Percentiles rank a stretch among this genome's conserved stretches.
Conservation (phyloP, 306 rosid species). For the Prunus davidiana region DNA sequence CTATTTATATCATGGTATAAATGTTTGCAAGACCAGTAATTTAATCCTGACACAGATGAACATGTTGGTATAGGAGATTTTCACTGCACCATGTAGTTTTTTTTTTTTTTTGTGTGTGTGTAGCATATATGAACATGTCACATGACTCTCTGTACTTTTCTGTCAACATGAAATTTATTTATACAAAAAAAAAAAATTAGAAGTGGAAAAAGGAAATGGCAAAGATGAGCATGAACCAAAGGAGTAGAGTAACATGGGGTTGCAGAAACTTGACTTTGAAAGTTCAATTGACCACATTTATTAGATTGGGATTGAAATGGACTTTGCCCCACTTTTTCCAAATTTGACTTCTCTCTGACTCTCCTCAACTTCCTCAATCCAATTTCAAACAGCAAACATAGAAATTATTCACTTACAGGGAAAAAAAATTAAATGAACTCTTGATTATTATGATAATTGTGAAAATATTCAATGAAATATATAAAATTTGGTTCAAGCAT, state of each 20-base stretch:
- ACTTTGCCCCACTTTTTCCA: neutral
- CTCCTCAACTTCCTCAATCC: neutral
- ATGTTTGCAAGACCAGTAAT: neutral
- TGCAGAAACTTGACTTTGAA: slow-evolving; percentile 4
- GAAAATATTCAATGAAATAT: no score
- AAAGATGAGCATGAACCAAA: neutral
- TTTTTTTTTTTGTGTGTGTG: neutral
- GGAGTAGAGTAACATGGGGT: neutral
- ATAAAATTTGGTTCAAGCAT: no score
- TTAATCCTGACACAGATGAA: neutral
- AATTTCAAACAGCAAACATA: neutral
- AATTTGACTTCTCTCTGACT: neutral
- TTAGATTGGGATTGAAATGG: neutral
- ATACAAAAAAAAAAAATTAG: neutral
- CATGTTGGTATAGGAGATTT: neutral
- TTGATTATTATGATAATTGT: no score
- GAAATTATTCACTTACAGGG: neutral
- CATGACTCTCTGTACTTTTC: neutral
- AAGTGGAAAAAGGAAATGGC: neutral
- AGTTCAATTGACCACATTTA: neutral
- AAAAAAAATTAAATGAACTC: no score
- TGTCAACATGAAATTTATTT: no score
- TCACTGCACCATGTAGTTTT: neutral
- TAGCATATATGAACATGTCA: neutral
- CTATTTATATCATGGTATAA: neutral